Evolutionary conservation across 1,284 basidiomycete genomes (phyloP).

Genomic region (Cutaneotrichosporon mucoides): DNA sequence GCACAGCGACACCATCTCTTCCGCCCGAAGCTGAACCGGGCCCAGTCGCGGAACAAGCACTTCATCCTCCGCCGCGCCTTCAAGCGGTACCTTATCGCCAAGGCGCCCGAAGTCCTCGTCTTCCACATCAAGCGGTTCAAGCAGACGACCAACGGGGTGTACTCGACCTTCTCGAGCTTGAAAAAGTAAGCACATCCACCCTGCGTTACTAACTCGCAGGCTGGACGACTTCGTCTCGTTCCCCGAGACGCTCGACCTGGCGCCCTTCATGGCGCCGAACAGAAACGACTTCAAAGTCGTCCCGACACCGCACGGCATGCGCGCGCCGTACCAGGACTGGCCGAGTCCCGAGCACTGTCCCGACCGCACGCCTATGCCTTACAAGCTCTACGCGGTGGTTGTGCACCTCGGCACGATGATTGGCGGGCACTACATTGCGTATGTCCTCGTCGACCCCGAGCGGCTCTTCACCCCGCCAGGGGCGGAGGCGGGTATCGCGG

Average conservation of each 20-base stretch:
- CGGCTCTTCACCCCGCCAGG: conserved; percentile 26
- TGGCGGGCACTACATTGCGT: conserved; percentile 79
- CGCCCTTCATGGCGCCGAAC: conserved; percentile 77
- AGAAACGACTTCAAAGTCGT: conserved; percentile 45
- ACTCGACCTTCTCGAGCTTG: conserved; percentile 41
- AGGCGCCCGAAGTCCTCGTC: conserved; percentile 80
- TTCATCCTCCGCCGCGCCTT: conserved; percentile 74
- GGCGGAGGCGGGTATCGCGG: background rate
- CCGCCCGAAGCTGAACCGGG: conserved; percentile 5
- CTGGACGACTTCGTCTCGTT: conserved; percentile 82
- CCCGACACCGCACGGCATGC: conserved; percentile 27
- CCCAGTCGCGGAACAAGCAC: conserved; percentile 29
- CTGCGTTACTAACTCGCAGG: conserved; percentile 55
- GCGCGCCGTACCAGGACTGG: conserved; percentile 48
- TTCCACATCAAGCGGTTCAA: conserved; percentile 93
- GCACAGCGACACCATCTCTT: conserved; percentile 4
- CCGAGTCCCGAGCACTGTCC: conserved; percentile 40
- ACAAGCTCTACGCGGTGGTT: conserved; percentile 60
- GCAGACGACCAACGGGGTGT: conserved; percentile 53
- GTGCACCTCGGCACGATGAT: conserved; percentile 85
- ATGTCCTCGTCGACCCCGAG: conserved; percentile 50
- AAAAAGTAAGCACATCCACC: conserved; percentile 39
- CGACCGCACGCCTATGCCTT: conserved; percentile 37
- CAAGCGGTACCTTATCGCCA: conserved; percentile 87
- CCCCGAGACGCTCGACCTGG: conserved; percentile 76